Evolutionary conservation across 345 rosid species (phyloP), one percentile per base, ranked within the genome.

Genomic region (Punica granatum): DNA sequence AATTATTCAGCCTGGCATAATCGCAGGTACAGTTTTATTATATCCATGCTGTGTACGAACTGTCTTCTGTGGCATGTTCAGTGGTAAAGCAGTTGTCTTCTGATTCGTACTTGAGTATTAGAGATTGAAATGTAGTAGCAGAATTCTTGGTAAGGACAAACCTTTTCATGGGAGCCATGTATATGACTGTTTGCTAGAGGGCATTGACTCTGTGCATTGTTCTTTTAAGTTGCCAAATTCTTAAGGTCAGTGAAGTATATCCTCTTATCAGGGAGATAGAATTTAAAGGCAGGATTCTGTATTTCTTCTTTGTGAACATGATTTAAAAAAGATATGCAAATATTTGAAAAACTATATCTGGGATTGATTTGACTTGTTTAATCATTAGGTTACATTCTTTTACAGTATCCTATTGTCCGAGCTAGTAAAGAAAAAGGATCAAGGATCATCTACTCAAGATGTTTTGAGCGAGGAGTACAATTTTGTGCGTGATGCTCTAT

Each of bases 1-100:
- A 91, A 88, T 81, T 94, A 94, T 78, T 94, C 99, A 64, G 99
- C 97, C 0, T 94, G 97, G 99, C 99, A 94, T 75, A 88, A 89
- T 80, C 92, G 92, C 49, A 87, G 98, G 98, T 93, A 78, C 8
- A 83, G 36, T 67, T 49, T 33, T 3, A 30, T 30, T 7, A 32
- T 63, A 46, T 23, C 34, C 54, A 4, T 35, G 25, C 43, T 39
- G 54, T 63, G 3, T 32, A 39, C 39, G 59, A n/a, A 49, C n/a
- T 49, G 21, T 49, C 56, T 15, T 49, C 56, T 4, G 28, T 28
- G n/a, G 56, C 26, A 21, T 49, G 26, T 49, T 3, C 6, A 49
- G n/a, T 49, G 28, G 25, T 12, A 49, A 10, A 23, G 18, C 21
- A 8, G 9, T 7, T 11, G 33, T 28, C 23, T 6, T 54, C 13